phyloP scores from a whole-genome alignment of 176 grass and related monocot species.

The Oryza australiensis region DNA sequence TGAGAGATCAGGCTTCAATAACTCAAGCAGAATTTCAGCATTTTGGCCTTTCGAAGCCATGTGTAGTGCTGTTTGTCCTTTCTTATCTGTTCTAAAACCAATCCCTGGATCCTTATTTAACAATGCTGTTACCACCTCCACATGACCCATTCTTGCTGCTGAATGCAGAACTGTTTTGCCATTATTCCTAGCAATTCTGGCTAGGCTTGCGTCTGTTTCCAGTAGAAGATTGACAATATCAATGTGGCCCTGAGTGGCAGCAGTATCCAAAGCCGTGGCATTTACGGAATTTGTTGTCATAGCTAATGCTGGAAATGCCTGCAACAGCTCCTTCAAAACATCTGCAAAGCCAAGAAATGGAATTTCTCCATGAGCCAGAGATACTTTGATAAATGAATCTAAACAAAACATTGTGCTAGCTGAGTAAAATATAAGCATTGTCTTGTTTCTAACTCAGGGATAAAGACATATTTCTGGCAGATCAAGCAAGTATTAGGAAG shows the following conservation, averaged over 20 bases:
- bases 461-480: not conserved
- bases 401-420: not conserved
- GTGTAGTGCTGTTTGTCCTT: slow-evolving; percentile 91
- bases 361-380: slow-evolving; percentile 8
- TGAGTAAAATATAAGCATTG: not conserved
- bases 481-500: slow-evolving; percentile 13
- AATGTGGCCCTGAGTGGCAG: slow-evolving; percentile 80
- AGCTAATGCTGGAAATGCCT: slow-evolving; percentile 74
- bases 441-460: not conserved
- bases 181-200: slow-evolving; percentile 85
- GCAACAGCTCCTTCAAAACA: slow-evolving; percentile 74
- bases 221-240: slow-evolving; percentile 89
- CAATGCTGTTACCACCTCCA: slow-evolving; percentile 74
- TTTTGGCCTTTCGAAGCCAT: slow-evolving; percentile 97
- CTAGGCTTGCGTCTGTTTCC: slow-evolving; percentile 82
- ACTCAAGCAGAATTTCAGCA: slow-evolving; percentile 69
- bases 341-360: slow-evolving; percentile 50
- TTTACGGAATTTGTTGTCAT: slow-evolving; percentile 94
- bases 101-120: slow-evolving; percentile 85
- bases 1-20: slow-evolving; percentile 72
- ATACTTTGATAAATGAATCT: not conserved
- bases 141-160: slow-evolving; percentile 94
- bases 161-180: slow-evolving; percentile 91
- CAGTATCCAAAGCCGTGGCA: slow-evolving; percentile 91
- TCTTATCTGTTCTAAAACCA: slow-evolving; percentile 88